These are phyloP conservation scores for Apiospora rasikravindrae DNA, from an alignment of 2,329 filamentous ascomycete species.

Conservation along the genomic window DNA sequence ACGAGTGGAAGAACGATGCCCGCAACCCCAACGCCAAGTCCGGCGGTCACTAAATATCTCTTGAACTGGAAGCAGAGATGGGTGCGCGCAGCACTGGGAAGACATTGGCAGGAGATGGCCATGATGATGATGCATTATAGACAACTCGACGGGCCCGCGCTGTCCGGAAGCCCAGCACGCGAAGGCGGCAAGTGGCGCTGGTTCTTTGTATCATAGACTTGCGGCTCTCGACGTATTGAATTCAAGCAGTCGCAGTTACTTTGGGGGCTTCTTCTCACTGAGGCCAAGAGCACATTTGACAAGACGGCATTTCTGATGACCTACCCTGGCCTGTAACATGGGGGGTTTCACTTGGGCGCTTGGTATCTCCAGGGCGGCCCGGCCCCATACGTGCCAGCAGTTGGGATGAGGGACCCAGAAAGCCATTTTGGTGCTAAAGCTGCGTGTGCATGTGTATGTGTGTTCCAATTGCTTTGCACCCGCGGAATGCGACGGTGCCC, in stretches of 20 bases:
- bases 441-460: not conserved
- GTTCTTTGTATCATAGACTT: slow-evolving; percentile 39
- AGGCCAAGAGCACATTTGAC: not conserved
- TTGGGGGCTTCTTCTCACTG: not conserved
- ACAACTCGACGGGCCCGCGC: slow-evolving; percentile 31
- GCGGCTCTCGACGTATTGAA: slow-evolving; percentile 25
- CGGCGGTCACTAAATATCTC: slow-evolving; percentile 49
- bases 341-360: no score
- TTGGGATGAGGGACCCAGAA: not conserved
- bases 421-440: not conserved
- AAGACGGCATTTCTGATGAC: not conserved
- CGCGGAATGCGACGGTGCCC: not conserved
- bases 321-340: not conserved
- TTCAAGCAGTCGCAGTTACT: slow-evolving; percentile 7
- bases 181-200: slow-evolving; percentile 26
- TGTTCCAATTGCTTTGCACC: not conserved
- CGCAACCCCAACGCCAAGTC: slow-evolving; percentile 74
- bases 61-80: slow-evolving; percentile 19
- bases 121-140: slow-evolving; percentile 30
- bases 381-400: no score
- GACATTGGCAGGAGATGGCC: no score
- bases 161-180: slow-evolving; percentile 21
- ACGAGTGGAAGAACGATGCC: slow-evolving; percentile 96
- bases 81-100: no score
- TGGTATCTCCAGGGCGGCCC: not conserved